These are phyloP conservation scores for Aspergillus pseudonomiae DNA, from an alignment of 2,329 filamentous ascomycete genomes.

Conservation along the genomic window DNA sequence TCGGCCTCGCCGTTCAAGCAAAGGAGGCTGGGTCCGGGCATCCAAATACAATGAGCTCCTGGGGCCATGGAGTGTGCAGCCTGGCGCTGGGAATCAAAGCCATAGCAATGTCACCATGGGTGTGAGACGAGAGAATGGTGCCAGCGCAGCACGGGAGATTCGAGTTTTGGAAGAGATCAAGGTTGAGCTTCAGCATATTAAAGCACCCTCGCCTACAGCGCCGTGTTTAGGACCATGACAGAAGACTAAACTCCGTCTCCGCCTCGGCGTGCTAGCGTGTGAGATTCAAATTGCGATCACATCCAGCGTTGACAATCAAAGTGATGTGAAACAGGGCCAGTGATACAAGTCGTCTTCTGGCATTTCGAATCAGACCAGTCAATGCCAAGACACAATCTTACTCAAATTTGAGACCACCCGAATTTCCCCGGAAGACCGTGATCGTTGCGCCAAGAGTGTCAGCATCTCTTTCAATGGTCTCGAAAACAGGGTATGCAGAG, in stretches of 20 bases:
- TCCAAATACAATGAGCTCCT: background rate
- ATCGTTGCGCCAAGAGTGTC: background rate
- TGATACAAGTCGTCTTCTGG: background rate
- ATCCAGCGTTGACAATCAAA: background rate
- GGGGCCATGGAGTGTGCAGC: background rate
- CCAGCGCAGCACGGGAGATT: background rate
- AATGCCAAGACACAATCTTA: background rate
- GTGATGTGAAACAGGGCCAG: background rate
- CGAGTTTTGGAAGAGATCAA: conserved; percentile 5
- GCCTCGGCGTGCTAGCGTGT: background rate
- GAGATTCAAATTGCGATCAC: background rate
- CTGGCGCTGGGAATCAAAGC: background rate
- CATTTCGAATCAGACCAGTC: background rate
- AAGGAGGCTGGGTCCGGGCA: background rate
- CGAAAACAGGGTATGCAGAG: background rate
- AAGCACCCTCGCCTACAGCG: background rate
- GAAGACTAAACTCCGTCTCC: background rate
- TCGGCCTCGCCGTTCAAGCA: background rate
- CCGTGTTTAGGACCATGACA: background rate
- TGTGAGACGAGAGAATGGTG: background rate
- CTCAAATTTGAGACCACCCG: no score
- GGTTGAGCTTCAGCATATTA: conserved; percentile 1
- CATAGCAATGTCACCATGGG: background rate
- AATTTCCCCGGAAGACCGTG: no score
- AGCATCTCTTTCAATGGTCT: background rate